Evolutionary conservation across 345 rosid species (phyloP).

Genomic region (Clarkia xantiana): DNA sequence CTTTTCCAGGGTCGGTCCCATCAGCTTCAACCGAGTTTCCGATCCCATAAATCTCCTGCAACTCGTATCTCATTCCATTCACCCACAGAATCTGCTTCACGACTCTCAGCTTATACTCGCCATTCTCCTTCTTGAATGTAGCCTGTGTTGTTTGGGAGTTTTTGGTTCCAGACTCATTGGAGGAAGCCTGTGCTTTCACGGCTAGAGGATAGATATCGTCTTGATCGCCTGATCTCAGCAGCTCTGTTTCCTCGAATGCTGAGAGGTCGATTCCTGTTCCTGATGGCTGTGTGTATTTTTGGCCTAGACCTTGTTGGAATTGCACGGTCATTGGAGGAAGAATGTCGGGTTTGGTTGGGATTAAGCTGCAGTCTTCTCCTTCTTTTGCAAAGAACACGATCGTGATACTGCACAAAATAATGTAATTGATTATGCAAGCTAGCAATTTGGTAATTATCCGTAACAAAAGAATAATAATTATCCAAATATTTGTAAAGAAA

Average conservation of each 20-base stretch:
- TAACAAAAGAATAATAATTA: not conserved
- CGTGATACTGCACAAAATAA: slow-evolving; percentile 36
- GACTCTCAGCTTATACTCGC: slow-evolving; percentile 42
- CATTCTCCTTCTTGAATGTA: slow-evolving; percentile 63
- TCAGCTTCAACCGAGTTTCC: slow-evolving; percentile 64
- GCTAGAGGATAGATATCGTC: slow-evolving; percentile 55
- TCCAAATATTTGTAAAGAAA: not conserved
- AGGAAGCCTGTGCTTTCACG: slow-evolving; percentile 59
- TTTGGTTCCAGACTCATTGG: slow-evolving; percentile 20
- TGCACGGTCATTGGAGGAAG: slow-evolving; percentile 40
- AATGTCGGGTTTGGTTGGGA: slow-evolving; percentile 43
- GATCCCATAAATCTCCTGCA: slow-evolving; percentile 91
- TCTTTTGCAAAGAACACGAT: slow-evolving; percentile 76
- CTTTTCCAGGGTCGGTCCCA: slow-evolving; percentile 73
- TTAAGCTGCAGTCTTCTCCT: slow-evolving; percentile 43
- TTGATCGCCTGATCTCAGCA: slow-evolving; percentile 25
- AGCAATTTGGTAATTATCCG: too few species aligned
- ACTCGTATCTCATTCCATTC: slow-evolving; percentile 53
- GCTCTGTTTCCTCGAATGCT: slow-evolving; percentile 41
- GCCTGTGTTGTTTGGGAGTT: slow-evolving; percentile 74
- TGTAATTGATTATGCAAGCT: not conserved
- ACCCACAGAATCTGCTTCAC: slow-evolving; percentile 86
- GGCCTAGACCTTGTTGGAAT: slow-evolving; percentile 72
- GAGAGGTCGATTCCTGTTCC: slow-evolving; percentile 73
- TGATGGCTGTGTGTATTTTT: slow-evolving; percentile 61